Evolutionary conservation across 2,329 filamentous ascomycete species (phyloP).

Genomic region (Plectosphaerella plurivora): DNA sequence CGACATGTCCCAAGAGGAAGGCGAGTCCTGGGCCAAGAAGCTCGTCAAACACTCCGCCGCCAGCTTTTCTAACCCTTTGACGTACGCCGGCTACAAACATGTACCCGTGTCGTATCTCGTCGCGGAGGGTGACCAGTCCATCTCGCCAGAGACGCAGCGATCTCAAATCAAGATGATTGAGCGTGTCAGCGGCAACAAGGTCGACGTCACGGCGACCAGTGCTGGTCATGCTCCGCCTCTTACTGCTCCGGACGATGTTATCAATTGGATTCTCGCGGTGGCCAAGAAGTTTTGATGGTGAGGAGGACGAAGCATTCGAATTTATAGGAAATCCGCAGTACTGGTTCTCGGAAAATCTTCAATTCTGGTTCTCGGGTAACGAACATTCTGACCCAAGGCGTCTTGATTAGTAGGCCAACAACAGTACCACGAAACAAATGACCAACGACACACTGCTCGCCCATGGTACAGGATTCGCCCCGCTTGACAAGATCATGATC

Average conservation of each 20-base stretch:
- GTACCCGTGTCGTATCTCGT: constrained; percentile 33
- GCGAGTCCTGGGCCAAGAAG: background rate
- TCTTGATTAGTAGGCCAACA: constrained; percentile 3
- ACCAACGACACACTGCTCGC: background rate
- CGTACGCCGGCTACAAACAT: constrained; percentile 33
- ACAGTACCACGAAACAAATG: constrained; percentile 3
- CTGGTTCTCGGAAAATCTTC: no score
- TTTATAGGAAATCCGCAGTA: no score
- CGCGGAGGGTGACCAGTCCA: constrained; percentile 26
- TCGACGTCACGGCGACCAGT: constrained; percentile 30
- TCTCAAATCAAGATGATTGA: constrained; percentile 27
- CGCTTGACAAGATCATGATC: background rate
- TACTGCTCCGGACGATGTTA: constrained; percentile 18
- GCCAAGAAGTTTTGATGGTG: background rate
- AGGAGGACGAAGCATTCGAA: no score
- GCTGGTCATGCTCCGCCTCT: constrained; percentile 26
- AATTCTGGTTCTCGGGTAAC: no score
- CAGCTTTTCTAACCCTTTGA: constrained; percentile 27
- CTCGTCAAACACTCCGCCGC: constrained; percentile 22
- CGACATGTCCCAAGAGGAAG: constrained; percentile 19
- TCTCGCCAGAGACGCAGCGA: constrained; percentile 25
- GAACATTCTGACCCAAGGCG: no score
- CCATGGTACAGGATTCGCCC: background rate
- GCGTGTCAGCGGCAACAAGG: constrained; percentile 25
- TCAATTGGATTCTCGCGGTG: constrained; percentile 3